A percentile compares a stretch with the other conserved stretches of the same genome.
Evolutionary conservation across 1,284 basidiomycete genomes (phyloP).

Genomic region (Agaricales sp.): DNA sequence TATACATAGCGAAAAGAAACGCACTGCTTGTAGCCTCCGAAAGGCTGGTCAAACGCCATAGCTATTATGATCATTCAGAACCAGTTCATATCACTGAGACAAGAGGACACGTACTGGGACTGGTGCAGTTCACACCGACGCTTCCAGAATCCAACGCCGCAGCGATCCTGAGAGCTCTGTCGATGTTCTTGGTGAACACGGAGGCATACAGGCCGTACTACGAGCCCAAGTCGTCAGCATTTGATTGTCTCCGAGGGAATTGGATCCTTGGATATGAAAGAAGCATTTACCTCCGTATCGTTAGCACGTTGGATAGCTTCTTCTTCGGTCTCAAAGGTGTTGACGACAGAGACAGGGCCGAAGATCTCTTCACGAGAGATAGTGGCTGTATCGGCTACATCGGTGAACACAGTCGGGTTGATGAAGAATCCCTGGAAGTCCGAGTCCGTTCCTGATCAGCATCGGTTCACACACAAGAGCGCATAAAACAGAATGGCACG

Average conservation of each 20-base stretch:
- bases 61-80: neutral
- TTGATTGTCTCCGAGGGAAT: neutral
- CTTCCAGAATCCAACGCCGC: conserved; percentile 2
- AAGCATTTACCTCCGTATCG: conserved; percentile 3
- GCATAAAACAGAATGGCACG: conserved; percentile 20
- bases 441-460: neutral
- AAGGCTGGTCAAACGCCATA: neutral
- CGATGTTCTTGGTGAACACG: conserved; percentile 4
- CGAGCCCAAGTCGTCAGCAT: neutral
- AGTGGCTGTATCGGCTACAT: neutral
- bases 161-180: conserved; percentile 2
- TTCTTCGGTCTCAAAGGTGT: conserved; percentile 4
- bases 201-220: conserved; percentile 2
- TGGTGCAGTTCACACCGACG: conserved; percentile 2
- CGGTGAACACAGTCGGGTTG: neutral
- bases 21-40: conserved; percentile 1
- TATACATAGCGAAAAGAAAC: neutral
- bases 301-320: conserved; percentile 4
- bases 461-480: neutral
- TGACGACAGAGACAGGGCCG: conserved; percentile 3
- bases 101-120: neutral
- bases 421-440: neutral
- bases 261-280: neutral
- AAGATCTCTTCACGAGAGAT: neutral
- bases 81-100: neutral